Evolutionary conservation across 768 basidiomycete species (phyloP).

Genomic region (Boletus edulis): DNA sequence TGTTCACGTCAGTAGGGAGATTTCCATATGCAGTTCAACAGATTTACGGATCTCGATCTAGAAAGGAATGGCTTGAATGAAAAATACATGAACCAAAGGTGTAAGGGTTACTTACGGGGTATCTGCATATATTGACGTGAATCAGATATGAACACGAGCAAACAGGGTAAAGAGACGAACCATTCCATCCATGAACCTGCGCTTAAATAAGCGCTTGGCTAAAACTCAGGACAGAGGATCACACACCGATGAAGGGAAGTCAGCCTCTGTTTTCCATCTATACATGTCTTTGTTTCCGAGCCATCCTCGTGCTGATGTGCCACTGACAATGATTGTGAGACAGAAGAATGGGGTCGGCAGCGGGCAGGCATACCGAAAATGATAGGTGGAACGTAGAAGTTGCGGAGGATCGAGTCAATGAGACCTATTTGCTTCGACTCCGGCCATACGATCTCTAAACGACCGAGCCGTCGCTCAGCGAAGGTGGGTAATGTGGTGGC

Average conservation of each 20-base stretch:
- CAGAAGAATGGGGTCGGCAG: background rate
- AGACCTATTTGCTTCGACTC: slow-evolving; percentile 71
- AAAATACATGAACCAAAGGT: background rate
- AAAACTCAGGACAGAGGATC: background rate
- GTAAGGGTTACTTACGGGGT: slow-evolving; percentile 42
- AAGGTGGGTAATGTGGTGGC: background rate
- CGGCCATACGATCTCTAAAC: slow-evolving; percentile 74
- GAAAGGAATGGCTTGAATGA: background rate
- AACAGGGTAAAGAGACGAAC: slow-evolving; percentile 39
- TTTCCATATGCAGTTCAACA: too few relatives aligned
- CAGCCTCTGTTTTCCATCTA: slow-evolving; percentile 80
- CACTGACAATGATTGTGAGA: slow-evolving; percentile 35
- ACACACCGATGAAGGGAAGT: slow-evolving; percentile 70
- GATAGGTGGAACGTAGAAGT: slow-evolving; percentile 78
- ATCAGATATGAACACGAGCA: slow-evolving; percentile 2
- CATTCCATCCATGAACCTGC: slow-evolving; percentile 67
- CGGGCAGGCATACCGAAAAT: slow-evolving; percentile 55
- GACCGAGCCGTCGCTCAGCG: background rate
- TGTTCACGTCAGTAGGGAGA: background rate
- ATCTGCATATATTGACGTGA: slow-evolving; percentile 39
- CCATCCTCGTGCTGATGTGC: slow-evolving; percentile 57
- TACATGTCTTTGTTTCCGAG: slow-evolving; percentile 61
- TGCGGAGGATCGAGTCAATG: slow-evolving; percentile 75
- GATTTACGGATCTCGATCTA: slow-evolving; percentile 48
- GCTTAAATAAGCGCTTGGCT: background rate